Base-by-base conservation (phyloP, 2,329 filamentous ascomycete genomes). In the Aspergillus melleus region DNA sequence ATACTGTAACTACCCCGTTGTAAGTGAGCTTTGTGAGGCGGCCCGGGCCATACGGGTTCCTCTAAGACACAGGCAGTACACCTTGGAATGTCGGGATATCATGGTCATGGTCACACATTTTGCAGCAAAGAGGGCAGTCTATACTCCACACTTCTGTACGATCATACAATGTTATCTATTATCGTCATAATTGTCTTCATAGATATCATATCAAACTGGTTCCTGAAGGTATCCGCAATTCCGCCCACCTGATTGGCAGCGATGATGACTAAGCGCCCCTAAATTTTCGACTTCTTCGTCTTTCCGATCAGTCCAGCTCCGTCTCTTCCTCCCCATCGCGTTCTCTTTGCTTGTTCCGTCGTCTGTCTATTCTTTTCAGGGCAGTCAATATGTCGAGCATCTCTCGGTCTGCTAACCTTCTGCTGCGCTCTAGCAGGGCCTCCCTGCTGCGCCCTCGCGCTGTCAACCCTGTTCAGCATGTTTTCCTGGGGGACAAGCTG, bases 371-470 rank as follows among this genome's bases (percentile, higher is more conserved):
- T 66, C 61, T 64, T 71, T 70, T 60, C 65, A 63, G 68, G 69
- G 65, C 65, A 70, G 68, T 74, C 82, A 90, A 78, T 74, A 96
- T 96, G 90, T 88, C 92, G 79, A 85, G 86, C 74, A 87, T 95
- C 75, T 86, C 92, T 77, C 88, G 92, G 83, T 87, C 89, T 64
- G 75, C 92, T 72, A 86, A 87, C 79, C 89, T 91, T 72, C 88
- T 96, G 73, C 79, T 95, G 80, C 90, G 91, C 83, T 90, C 92
- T 68, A 89, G 90, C 78, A 89, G 91, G 74, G 83, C 86, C 70
- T 88, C 90, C 70, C 83, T 95, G 74, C 83, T 86, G 77, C 83
- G 86, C 72, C 85, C 87, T 76, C 87, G 83, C 76, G 83, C 84
- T 69, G 79, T 86, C 75, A 94, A 90, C 81, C 91, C 92, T 55